Percentiles rank a stretch among this genome's conserved stretches.
Conservation (phyloP, 2,329 filamentous ascomycete genomes). For the Fusarium sublunatum region DNA sequence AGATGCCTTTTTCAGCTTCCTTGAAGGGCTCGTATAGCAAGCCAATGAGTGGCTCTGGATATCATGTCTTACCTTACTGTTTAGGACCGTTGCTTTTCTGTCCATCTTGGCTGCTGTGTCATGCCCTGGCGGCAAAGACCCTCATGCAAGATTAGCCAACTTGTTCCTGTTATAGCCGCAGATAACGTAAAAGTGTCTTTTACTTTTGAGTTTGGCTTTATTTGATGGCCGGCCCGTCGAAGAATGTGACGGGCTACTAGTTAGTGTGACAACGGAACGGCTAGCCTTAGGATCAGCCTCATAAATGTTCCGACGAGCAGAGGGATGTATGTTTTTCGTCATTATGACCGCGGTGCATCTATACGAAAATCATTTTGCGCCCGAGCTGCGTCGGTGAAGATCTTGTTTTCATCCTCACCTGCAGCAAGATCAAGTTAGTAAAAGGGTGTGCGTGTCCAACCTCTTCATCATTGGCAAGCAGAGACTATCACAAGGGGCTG, state of each 20-base stretch:
- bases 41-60: too few species aligned
- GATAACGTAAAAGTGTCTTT: not conserved
- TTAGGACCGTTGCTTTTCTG: fast-evolving
- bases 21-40: fast-evolving
- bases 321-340: not conserved
- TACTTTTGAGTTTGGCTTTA: not conserved
- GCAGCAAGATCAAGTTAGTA: not conserved
- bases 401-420: too few species aligned
- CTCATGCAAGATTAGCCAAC: not conserved
- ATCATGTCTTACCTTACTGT: not conserved
- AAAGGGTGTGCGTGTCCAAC: too few species aligned
- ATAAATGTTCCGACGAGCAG: not conserved
- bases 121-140: not conserved
- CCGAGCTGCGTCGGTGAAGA: not conserved
- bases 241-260: conserved; percentile 1
- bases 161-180: not conserved
- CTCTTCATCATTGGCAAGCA: too few species aligned
- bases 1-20: not conserved
- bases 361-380: not conserved
- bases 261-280: not conserved
- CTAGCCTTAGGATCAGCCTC: not conserved
- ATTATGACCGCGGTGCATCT: not conserved
- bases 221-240: not conserved
- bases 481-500: too few species aligned
- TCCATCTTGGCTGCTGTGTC: not conserved